These are phyloP conservation scores for Acanthamoeba lenticulata DNA, from an alignment of 208 protist species.

Conservation along the genomic window DNA sequence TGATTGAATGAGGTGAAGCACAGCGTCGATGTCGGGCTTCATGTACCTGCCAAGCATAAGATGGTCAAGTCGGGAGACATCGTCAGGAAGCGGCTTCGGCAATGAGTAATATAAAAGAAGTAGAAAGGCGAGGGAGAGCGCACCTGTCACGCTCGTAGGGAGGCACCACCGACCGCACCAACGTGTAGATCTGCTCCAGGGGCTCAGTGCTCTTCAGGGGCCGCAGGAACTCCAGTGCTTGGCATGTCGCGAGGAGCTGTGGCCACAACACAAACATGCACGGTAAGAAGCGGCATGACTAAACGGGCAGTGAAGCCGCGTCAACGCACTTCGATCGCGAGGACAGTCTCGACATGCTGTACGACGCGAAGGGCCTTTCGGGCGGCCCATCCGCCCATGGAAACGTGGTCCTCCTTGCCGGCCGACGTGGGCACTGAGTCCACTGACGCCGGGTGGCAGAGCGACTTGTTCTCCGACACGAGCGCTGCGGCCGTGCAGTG, in stretches of 20 bases:
- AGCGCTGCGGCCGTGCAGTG: constrained; percentile 92
- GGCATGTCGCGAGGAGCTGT: constrained; percentile 81
- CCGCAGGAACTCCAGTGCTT: constrained; percentile 89
- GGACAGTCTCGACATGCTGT: constrained; percentile 89
- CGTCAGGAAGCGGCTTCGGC: no score
- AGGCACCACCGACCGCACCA: constrained; percentile 83
- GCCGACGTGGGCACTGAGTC: constrained; percentile 90
- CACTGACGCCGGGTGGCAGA: constrained; percentile 90
- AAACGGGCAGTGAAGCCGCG: constrained; percentile 72
- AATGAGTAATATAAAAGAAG: background rate
- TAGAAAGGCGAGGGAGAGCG: background rate
- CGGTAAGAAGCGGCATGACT: background rate
- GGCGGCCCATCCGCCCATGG: constrained; percentile 86
- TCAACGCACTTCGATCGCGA: constrained; percentile 85
- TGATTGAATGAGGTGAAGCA: constrained; percentile 75
- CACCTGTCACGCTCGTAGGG: constrained; percentile 79
- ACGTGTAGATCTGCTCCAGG: constrained; percentile 84
- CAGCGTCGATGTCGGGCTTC: constrained; percentile 85
- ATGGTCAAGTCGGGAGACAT: background rate
- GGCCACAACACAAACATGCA: background rate
- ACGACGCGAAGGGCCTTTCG: constrained; percentile 81
- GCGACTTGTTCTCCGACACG: constrained; percentile 90
- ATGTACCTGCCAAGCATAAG: constrained; percentile 82
- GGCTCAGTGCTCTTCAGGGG: constrained; percentile 84
- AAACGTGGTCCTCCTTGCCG: constrained; percentile 86